Evolutionary conservation across 225 moss, liverwort and hornwort species (phyloP), one percentile per base, ranked within the genome.

Genomic region (Polytrichum formosum): DNA sequence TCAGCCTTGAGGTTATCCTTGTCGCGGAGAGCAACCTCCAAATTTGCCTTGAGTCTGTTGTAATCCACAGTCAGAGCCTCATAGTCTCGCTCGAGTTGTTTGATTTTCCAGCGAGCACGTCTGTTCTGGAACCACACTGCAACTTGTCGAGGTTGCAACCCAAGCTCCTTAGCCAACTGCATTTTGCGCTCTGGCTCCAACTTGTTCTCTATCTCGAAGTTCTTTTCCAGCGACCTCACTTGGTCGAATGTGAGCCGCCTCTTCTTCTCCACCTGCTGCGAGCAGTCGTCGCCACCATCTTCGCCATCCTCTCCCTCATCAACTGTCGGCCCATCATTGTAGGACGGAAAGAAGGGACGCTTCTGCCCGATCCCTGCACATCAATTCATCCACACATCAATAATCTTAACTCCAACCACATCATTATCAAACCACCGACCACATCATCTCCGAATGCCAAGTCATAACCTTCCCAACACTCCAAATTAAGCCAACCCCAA

Each of bases 91-190:
- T 96, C 96, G 17, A 96, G 63, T 55, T 93, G 96, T 78, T 93
- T 96, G 2, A 93, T 96, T 66, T 96, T 96, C 91, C 91, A 96
- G 55, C 96, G 85, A 21, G 96, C 96, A 26, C 96, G 93, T 17
- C 96, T 87, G 66, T 96, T 96, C 70, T 96, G 96, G 78, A 93
- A 96, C 96, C 96, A 96, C 26, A 96, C 93, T 28, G 96, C 96
- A 1, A 96, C 96, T 77, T 93, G 96, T 5, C 96, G 96, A 2
- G 96, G 96, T 58, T 91, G 93, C 30, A 96, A 74, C 0, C 93
- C 93, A 1, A 96, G 83, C 61, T 96, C 96, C 66, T 90, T 88
- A 1, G 96, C 96, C 6, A 96, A 87, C 78, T 89, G 91, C 90
- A 96, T 87, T 89, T 96, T 96, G 69, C 93, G 82, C 76, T 96